phyloP scores from a whole-genome alignment of 2,329 filamentous ascomycete species.

The Talaromyces sp. region DNA sequence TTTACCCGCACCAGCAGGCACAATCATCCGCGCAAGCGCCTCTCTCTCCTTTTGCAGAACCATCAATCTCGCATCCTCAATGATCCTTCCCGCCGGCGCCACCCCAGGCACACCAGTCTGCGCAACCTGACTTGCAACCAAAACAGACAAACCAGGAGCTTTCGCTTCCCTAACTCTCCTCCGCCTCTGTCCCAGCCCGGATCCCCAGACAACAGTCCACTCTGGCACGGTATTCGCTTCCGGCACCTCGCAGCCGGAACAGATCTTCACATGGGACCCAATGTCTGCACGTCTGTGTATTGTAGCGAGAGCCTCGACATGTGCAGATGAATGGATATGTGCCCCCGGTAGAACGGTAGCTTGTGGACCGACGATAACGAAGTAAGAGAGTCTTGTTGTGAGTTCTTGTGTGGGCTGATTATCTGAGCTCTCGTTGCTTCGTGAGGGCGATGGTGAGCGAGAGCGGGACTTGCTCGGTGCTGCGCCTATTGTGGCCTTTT shows the following conservation, averaged over 20 bases:
- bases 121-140: slow-evolving; percentile 18
- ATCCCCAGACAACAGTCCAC: slow-evolving; percentile 70
- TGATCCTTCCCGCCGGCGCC: slow-evolving; percentile 58
- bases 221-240: slow-evolving; percentile 65
- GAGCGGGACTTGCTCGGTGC: slow-evolving; percentile 44
- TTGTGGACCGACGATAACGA: slow-evolving; percentile 43
- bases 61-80: slow-evolving; percentile 65
- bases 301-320: slow-evolving; percentile 50
- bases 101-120: slow-evolving; percentile 19
- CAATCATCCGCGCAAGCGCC: slow-evolving; percentile 66
- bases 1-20: slow-evolving; percentile 29
- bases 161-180: slow-evolving; percentile 41
- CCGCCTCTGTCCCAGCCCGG: slow-evolving; percentile 51
- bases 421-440: slow-evolving; percentile 1
- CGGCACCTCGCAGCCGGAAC: slow-evolving; percentile 62
- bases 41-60: slow-evolving; percentile 70
- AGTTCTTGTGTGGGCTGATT: slow-evolving; percentile 9
- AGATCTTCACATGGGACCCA: slow-evolving; percentile 68
- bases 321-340: slow-evolving; percentile 41
- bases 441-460: slow-evolving; percentile 8
- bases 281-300: slow-evolving; percentile 38
- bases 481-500: slow-evolving; percentile 55
- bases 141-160: slow-evolving; percentile 17
- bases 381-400: slow-evolving; percentile 39
- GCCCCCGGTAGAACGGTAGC: slow-evolving; percentile 41